Percentiles rank a stretch among this genome's conserved stretches.
These are phyloP conservation scores for Magnolia changhungtana DNA, from an alignment of 164 flowering plant species.

Conservation along the genomic window DNA sequence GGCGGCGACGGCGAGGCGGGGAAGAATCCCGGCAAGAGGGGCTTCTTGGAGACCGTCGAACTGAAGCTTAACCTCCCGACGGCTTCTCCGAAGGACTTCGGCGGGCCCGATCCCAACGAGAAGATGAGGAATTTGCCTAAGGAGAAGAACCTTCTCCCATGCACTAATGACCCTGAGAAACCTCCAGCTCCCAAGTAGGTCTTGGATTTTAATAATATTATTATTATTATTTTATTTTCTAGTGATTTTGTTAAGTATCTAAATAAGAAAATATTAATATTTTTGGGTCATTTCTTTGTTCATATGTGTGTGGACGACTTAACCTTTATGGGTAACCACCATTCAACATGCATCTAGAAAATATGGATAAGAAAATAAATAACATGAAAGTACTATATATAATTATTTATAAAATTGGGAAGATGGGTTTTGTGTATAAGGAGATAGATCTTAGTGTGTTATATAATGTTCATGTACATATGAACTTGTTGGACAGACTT, in stretches of 20 bases:
- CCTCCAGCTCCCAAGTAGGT: conserved; percentile 57
- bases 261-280: neutral
- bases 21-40: conserved; percentile 52
- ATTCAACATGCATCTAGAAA: too few species aligned
- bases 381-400: too few species aligned
- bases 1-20: conserved; percentile 11
- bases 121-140: conserved; percentile 21
- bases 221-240: neutral
- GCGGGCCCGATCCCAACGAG: conserved; percentile 1
- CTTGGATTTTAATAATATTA: neutral
- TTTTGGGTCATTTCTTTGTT: neutral
- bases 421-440: too few species aligned
- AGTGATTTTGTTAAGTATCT: neutral
- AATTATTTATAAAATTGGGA: too few species aligned
- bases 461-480: too few species aligned
- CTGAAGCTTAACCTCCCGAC: conserved; percentile 70
- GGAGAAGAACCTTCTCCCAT: conserved; percentile 27
- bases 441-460: too few species aligned
- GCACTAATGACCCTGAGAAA: conserved; percentile 39
- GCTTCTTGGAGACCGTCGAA: conserved; percentile 62
- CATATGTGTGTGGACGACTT: too few species aligned
- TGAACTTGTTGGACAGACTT: too few species aligned
- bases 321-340: too few species aligned
- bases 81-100: conserved; percentile 7
- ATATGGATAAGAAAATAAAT: too few species aligned